Base-by-base conservation (phyloP, 2,329 filamentous ascomycete genomes). In the Ophiostoma novo-ulmi region DNA sequence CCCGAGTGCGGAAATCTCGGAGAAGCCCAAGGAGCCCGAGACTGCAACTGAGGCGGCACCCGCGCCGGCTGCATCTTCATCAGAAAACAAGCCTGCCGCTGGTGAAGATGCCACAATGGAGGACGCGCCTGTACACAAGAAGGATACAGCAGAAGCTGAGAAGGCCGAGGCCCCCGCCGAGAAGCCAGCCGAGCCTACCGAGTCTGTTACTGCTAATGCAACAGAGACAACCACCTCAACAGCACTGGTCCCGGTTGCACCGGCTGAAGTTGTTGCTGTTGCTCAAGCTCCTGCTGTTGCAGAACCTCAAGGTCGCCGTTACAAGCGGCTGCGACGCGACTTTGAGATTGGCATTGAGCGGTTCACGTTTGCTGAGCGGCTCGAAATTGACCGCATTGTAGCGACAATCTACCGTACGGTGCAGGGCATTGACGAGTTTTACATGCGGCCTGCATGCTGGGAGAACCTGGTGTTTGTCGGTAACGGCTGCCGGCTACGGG, bases 381-480 rank as follows among this genome's bases (percentile, higher is more conserved):
- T 84, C 3, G 88, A 97, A 70, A 86, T 98, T 63, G 92, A 97
- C 77, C 88, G 88, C 70, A 92, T 99, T 73, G 92, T 92, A 35
- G 89, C 90, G 70, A 88, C 92, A 55, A 90, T 98, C 74, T 93
- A 97, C 80, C 88, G 90, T 71, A 89, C 92, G 0, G 88, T 98
- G 69, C 89, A 94, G 75, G 88, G 89, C 48, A 92, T 97, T 35
- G 89, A 92, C 65, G 93, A 97, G 73, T 88, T 93, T 74, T 90
- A 91, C 76, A 94, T 93, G 83, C 89, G 95, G 64, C 89, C 91
- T 48, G 86, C 91, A 48, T 90, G 96, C 74, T 99, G 95, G 95
- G 94, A 98, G 76, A 92, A 91, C 72, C 81, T 99, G 69, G 90
- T 97, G 75, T 91, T 99, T 70, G 91, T 97, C 69, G 95, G 95